These are phyloP conservation scores for Aspergillus sp. DNA, from an alignment of 2,329 filamentous ascomycete genomes.

Conservation along the genomic window DNA sequence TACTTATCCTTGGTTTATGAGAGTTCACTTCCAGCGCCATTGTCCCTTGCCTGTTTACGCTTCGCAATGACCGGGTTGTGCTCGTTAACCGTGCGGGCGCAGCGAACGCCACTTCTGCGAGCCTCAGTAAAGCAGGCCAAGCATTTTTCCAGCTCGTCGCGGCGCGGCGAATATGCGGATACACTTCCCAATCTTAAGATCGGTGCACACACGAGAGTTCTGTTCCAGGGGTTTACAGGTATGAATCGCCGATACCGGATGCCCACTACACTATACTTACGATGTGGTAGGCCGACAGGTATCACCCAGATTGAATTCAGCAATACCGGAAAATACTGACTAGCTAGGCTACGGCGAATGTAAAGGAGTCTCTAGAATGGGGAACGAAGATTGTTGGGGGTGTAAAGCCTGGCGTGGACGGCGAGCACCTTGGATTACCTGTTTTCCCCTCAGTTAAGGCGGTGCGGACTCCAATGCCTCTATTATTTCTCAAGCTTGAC, in stretches of 20 bases:
- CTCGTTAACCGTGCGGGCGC: constrained; percentile 22
- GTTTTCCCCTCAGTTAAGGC: constrained; percentile 67
- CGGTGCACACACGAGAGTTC: constrained; percentile 63
- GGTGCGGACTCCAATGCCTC: constrained; percentile 29
- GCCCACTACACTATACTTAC: constrained; percentile 2
- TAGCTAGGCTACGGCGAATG: constrained; percentile 70
- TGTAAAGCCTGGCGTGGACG: constrained; percentile 68
- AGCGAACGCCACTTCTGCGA: constrained; percentile 6
- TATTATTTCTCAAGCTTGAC: neutral
- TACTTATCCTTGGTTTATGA: neutral
- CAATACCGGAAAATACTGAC: constrained; percentile 10
- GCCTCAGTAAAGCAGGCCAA: constrained; percentile 10
- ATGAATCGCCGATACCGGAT: constrained; percentile 10
- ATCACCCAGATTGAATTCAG: constrained; percentile 5
- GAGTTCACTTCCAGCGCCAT: neutral
- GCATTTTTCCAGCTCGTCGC: constrained; percentile 34
- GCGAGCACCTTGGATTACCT: constrained; percentile 71
- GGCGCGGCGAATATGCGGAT: constrained; percentile 50
- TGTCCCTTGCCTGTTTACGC: neutral
- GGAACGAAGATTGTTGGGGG: constrained; percentile 79
- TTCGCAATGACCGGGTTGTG: constrained; percentile 20
- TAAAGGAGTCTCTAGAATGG: constrained; percentile 72
- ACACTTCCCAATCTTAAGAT: constrained; percentile 68
- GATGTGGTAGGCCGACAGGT: constrained; percentile 36
- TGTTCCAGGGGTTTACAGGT: constrained; percentile 72